Evolutionary conservation across 495 filamentous ascomycete genomes (phyloP).

Genomic region (Penicillium pulvis): DNA sequence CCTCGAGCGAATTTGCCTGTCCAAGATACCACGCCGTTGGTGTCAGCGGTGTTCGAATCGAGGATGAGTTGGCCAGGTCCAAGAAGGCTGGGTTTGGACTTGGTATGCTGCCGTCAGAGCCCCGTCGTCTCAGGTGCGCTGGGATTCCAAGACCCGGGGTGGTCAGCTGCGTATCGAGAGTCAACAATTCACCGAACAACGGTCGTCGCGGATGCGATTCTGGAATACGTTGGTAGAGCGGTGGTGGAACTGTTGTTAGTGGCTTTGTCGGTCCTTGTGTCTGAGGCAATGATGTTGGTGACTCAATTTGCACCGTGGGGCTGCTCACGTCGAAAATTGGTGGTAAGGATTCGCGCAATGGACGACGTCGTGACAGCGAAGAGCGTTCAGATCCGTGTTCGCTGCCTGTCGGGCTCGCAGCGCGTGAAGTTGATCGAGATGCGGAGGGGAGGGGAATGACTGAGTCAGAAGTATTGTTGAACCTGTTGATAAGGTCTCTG

Average conservation of each 20-base stretch:
- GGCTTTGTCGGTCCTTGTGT: not conserved
- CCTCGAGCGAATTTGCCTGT: constrained; percentile 49
- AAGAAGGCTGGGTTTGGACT: constrained; percentile 54
- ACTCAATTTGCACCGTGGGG: constrained; percentile 12
- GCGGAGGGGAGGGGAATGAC: constrained; percentile 50
- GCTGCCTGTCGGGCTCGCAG: constrained; percentile 37
- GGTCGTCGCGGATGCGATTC: constrained; percentile 37
- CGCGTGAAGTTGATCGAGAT: constrained; percentile 36
- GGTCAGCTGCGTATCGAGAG: constrained; percentile 38
- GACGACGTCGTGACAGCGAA: constrained; percentile 31
- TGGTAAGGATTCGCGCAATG: constrained; percentile 26
- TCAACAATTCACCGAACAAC: constrained; percentile 55
- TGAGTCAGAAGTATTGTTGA: constrained; percentile 59
- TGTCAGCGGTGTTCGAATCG: constrained; percentile 48
- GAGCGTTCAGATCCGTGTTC: constrained; percentile 27
- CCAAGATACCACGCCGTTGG: constrained; percentile 60
- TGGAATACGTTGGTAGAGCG: constrained; percentile 24
- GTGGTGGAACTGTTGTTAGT: constrained; percentile 16
- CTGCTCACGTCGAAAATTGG: constrained; percentile 11
- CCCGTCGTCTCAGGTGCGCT: constrained; percentile 45
- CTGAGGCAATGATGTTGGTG: constrained; percentile 8
- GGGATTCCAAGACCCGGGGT: constrained; percentile 44
- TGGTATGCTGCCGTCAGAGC: constrained; percentile 56
- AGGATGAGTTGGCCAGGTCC: constrained; percentile 43
- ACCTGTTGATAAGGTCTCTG: constrained; percentile 62